phyloP scores from a whole-genome alignment of 306 rosid genomes.

The Prunus mongolica region DNA sequence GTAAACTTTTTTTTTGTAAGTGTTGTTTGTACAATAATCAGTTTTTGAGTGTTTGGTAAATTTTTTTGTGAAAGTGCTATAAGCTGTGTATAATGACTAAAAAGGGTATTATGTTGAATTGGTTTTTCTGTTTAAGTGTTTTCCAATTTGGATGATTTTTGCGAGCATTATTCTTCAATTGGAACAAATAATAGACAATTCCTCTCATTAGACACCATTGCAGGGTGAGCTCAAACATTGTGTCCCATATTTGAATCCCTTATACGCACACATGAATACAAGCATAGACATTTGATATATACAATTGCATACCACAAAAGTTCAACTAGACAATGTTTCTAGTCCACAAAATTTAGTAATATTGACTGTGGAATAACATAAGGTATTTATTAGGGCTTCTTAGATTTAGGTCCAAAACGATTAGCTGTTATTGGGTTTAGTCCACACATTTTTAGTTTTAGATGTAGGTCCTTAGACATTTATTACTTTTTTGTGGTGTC shows the following conservation, averaged over 20 bases:
- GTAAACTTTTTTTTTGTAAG: too few species aligned
- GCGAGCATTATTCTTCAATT: neutral
- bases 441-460: too few species aligned
- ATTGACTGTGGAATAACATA: neutral
- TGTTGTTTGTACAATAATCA: too few species aligned
- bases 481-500: too few species aligned
- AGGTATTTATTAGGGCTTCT: neutral
- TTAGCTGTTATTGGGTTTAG: too few species aligned
- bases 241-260: neutral
- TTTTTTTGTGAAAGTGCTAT: too few species aligned
- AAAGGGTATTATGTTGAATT: too few species aligned
- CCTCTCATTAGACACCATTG: neutral
- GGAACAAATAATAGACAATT: neutral
- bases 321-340: neutral
- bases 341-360: neutral
- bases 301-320: neutral
- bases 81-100: too few species aligned
- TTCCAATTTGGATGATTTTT: neutral
- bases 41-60: too few species aligned
- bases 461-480: too few species aligned
- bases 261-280: neutral
- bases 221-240: neutral
- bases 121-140: too few species aligned
- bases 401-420: too few species aligned
- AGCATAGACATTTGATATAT: neutral